Conservation (phyloP, 139 green algal genomes). For the Coccomyxa sp. region DNA sequence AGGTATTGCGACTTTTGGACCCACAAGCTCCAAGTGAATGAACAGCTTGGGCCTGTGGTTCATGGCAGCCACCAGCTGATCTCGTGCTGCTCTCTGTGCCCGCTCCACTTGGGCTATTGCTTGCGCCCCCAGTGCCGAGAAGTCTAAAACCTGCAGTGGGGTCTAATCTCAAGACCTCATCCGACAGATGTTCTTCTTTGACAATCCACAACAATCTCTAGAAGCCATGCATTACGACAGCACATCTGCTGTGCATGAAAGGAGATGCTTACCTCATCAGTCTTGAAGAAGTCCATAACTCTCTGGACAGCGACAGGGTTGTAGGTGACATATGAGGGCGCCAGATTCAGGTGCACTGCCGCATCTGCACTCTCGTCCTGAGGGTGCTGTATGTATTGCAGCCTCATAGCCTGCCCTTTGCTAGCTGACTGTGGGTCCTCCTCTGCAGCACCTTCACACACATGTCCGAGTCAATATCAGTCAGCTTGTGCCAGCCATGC, state of each 20-base stretch:
- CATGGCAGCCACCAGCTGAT: constrained; percentile 45
- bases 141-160: constrained; percentile 29
- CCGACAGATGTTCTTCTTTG: too few species aligned
- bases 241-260: background rate
- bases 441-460: background rate
- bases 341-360: constrained; percentile 49
- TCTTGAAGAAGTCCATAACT: constrained; percentile 72
- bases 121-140: constrained; percentile 43
- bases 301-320: constrained; percentile 42
- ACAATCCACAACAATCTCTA: too few species aligned
- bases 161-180: background rate
- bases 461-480: background rate
- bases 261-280: constrained; percentile 15
- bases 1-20: constrained; percentile 75
- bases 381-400: constrained; percentile 50
- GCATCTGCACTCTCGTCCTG: constrained; percentile 73
- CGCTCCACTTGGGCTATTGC: constrained; percentile 51
- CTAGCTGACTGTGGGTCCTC: background rate
- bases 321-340: constrained; percentile 80
- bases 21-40: constrained; percentile 67
- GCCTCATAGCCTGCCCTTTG: constrained; percentile 19
- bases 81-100: constrained; percentile 37
- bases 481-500: background rate
- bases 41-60: constrained; percentile 44
- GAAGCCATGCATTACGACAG: background rate